Percentiles rank a stretch among this genome's conserved stretches.
Conservation (phyloP, 495 filamentous ascomycete genomes). For the Daldinia concentrica region DNA sequence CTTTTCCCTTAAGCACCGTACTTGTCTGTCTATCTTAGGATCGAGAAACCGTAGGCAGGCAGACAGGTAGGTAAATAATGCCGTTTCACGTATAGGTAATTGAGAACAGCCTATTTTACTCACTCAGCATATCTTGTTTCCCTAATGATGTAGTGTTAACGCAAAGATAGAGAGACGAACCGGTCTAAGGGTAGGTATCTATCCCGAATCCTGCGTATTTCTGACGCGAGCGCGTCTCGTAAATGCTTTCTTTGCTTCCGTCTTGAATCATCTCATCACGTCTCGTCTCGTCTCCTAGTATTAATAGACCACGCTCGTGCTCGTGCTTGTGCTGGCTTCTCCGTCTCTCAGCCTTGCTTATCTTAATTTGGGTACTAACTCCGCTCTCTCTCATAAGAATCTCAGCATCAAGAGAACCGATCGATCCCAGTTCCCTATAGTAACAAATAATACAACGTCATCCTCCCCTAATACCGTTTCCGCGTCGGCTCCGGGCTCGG, state of each 20-base stretch:
- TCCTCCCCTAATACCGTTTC: constrained; percentile 64
- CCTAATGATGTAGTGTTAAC: background rate
- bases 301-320: background rate
- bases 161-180: background rate
- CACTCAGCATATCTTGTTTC: background rate
- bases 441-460: background rate
- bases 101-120: background rate
- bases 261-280: background rate
- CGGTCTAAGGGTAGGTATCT: constrained; percentile 1
- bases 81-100: background rate
- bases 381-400: too few species aligned
- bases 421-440: too few species aligned
- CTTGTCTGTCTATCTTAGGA: background rate
- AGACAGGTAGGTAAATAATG: background rate
- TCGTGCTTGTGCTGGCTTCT: background rate
- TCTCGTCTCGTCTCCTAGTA: background rate
- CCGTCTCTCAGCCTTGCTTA: too few species aligned
- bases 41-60: background rate
- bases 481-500: constrained; percentile 81
- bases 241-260: background rate
- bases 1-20: background rate
- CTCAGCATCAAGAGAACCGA: too few species aligned
- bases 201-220: constrained; percentile 1
- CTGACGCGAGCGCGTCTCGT: background rate
- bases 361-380: too few species aligned